phyloP scores from a whole-genome alignment of 2,329 filamentous ascomycete species.

The Exserohilum turcica region DNA sequence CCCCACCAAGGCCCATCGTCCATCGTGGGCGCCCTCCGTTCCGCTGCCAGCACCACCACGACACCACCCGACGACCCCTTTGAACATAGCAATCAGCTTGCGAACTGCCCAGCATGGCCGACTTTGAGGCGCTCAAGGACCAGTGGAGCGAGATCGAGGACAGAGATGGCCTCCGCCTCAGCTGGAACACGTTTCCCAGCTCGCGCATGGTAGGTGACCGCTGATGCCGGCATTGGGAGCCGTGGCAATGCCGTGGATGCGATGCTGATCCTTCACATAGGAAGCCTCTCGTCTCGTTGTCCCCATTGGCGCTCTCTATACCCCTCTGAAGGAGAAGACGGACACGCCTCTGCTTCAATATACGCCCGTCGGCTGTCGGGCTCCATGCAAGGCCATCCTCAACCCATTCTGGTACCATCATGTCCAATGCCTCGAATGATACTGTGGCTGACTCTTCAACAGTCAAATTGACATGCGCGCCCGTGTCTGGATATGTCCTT shows the following conservation, averaged over 20 bases:
- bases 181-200: conserved; percentile 99
- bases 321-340: conserved; percentile 91
- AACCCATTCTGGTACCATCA: conserved; percentile 90
- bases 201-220: conserved; percentile 84
- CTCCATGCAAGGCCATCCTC: conserved; percentile 90
- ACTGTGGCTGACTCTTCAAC: conserved; percentile 22
- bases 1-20: conserved; percentile 26
- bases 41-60: conserved; percentile 24
- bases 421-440: neutral
- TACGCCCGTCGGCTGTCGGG: conserved; percentile 95
- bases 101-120: conserved; percentile 63
- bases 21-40: conserved; percentile 41
- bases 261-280: conserved; percentile 54
- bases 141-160: conserved; percentile 97
- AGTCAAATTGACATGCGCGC: conserved; percentile 85
- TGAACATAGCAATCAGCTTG: neutral
- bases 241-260: conserved; percentile 14
- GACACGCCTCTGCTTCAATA: conserved; percentile 90
- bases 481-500: conserved; percentile 86
- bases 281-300: conserved; percentile 94
- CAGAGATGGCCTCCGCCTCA: conserved; percentile 90
- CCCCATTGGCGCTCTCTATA: conserved; percentile 94
- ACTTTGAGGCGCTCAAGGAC: conserved; percentile 91
- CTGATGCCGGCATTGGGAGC: neutral
- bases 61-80: conserved; percentile 10